These are phyloP conservation scores for Pistacia integerrima DNA, from an alignment of 345 rosid genomes.

Conservation along the genomic window DNA sequence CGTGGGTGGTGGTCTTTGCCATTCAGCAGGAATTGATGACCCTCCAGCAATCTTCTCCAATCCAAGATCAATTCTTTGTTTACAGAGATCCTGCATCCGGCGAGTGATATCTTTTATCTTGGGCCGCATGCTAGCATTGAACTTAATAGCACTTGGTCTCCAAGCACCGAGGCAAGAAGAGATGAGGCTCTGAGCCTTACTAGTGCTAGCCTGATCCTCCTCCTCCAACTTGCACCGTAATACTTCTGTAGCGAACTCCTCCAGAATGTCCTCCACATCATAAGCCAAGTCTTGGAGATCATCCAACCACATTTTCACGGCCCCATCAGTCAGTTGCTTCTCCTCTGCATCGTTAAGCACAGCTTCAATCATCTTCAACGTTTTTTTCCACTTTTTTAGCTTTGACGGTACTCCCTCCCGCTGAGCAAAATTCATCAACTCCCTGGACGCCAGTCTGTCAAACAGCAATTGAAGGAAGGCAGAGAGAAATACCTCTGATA, in stretches of 20 bases:
- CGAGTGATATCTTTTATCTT: neutral
- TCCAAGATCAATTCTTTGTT: neutral
- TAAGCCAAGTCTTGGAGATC: constrained; percentile 9
- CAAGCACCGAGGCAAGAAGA: neutral
- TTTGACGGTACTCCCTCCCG: neutral
- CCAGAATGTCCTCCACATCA: constrained; percentile 17
- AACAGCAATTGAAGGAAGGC: neutral
- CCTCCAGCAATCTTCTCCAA: neutral
- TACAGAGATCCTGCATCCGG: neutral
- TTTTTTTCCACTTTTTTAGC: neutral
- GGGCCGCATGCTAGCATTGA: neutral
- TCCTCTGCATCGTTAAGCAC: constrained; percentile 19
- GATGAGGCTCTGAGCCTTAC: neutral
- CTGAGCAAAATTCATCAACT: neutral
- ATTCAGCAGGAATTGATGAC: neutral
- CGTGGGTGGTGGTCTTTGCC: neutral
- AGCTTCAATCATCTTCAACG: rapidly evolving
- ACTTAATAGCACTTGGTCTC: neutral
- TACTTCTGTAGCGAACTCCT: constrained; percentile 1
- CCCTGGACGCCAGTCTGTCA: neutral
- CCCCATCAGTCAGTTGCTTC: neutral
- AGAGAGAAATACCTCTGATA: neutral
- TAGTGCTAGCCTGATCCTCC: neutral
- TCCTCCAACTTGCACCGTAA: neutral
- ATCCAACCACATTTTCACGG: constrained; percentile 10